Percentiles rank a stretch among this genome's conserved stretches.
These are phyloP conservation scores for Saturnispora sekii DNA, from an alignment of 805 yeast species.

Conservation along the genomic window DNA sequence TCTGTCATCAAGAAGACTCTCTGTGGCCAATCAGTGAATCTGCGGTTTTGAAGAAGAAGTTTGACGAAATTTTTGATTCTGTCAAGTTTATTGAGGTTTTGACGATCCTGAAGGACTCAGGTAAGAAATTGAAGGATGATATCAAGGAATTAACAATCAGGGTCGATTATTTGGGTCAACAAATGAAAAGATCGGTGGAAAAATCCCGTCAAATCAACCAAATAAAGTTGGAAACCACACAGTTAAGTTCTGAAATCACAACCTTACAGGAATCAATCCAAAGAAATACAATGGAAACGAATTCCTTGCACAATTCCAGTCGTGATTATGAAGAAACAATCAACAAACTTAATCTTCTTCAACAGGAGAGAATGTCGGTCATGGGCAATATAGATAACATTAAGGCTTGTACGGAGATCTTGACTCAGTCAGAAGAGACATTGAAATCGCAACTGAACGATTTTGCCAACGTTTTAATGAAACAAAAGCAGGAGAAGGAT, in stretches of 20 bases:
- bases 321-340: constrained; percentile 73
- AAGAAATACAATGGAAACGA: constrained; percentile 46
- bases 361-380: constrained; percentile 36
- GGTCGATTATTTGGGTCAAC: constrained; percentile 66
- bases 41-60: constrained; percentile 74
- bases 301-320: constrained; percentile 58
- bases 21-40: constrained; percentile 96
- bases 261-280: constrained; percentile 41
- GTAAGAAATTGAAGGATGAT: constrained; percentile 70
- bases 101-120: constrained; percentile 63
- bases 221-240: constrained; percentile 35
- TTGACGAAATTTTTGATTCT: constrained; percentile 96
- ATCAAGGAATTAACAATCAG: constrained; percentile 69
- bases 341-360: constrained; percentile 50
- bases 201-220: constrained; percentile 39
- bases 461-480: constrained; percentile 27
- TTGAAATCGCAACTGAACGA: constrained; percentile 32
- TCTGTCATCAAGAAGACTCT: constrained; percentile 96
- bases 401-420: constrained; percentile 33
- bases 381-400: constrained; percentile 45
- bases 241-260: constrained; percentile 39
- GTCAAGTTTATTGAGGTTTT: constrained; percentile 85
- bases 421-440: constrained; percentile 36
- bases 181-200: constrained; percentile 60
- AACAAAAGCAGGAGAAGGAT: constrained; percentile 19